A percentile compares a stretch with the other conserved stretches of the same genome.
Evolutionary conservation across 2,329 filamentous ascomycete species (phyloP).

Genomic region (Paraphaeosphaeria minitans): DNA sequence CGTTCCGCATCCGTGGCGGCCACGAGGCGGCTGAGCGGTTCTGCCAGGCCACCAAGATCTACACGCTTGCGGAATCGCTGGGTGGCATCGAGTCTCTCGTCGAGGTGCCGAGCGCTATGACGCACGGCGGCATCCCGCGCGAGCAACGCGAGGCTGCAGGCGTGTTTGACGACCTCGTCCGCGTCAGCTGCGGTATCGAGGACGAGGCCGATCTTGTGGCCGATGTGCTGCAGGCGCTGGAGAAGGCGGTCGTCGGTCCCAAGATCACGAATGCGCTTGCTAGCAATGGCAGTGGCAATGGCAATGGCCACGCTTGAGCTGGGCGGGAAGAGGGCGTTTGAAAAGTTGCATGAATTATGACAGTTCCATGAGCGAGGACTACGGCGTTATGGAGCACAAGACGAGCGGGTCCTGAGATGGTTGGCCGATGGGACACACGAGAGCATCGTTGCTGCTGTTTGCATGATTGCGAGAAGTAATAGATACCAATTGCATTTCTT

Average conservation of each 20-base stretch:
- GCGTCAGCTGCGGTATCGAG: constrained; percentile 93
- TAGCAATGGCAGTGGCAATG: constrained; percentile 12
- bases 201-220: constrained; percentile 81
- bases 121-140: constrained; percentile 90
- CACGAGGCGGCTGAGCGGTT: constrained; percentile 86
- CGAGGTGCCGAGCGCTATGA: constrained; percentile 95
- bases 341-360: constrained; percentile 1
- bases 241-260: constrained; percentile 68
- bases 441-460: background rate
- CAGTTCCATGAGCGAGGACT: background rate
- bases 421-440: background rate
- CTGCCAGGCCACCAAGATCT: constrained; percentile 87
- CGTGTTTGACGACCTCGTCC: constrained; percentile 91
- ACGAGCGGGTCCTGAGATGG: too few relatives aligned
- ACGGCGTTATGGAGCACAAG: background rate
- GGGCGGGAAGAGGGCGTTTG: background rate
- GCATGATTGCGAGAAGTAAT: background rate
- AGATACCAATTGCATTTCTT: constrained; percentile 8
- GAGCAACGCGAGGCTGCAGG: constrained; percentile 90
- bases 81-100: constrained; percentile 91
- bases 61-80: constrained; percentile 89
- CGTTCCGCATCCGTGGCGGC: constrained; percentile 90
- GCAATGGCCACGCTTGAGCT: constrained; percentile 14
- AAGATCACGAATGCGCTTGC: constrained; percentile 40
- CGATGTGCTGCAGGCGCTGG: constrained; percentile 82